These are phyloP conservation scores for Ottelia alismoides DNA, from an alignment of 106 monocot species.

Conservation along the genomic window DNA sequence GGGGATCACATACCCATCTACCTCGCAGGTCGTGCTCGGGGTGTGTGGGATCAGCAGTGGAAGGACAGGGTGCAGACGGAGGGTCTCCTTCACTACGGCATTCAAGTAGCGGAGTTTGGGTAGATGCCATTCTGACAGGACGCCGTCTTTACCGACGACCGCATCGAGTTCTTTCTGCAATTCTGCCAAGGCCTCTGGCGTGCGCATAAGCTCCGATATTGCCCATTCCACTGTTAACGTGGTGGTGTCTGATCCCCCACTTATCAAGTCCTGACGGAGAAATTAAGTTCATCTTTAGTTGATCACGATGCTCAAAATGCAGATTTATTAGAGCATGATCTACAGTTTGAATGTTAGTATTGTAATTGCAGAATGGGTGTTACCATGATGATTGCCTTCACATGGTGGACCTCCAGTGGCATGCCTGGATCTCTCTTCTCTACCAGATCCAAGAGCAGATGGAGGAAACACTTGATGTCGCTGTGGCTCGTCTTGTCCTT, in stretches of 20 bases:
- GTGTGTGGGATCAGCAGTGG: constrained; percentile 11
- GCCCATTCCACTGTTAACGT: constrained; percentile 18
- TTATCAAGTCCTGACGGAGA: constrained; percentile 19
- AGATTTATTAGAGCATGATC: not conserved
- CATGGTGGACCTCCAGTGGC: constrained; percentile 6
- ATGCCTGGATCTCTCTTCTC: not conserved
- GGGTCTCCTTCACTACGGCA: too few relatives aligned
- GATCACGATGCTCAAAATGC: not conserved
- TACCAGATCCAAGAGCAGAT: constrained; percentile 1
- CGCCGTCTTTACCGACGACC: constrained; percentile 1
- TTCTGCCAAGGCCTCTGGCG: constrained; percentile 1
- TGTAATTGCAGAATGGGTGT: too few relatives aligned
- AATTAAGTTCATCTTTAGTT: not conserved
- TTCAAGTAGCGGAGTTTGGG: constrained; percentile 13
- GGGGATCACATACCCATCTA: constrained; percentile 12
- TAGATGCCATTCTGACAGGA: constrained; percentile 11
- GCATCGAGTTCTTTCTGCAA: constrained; percentile 7
- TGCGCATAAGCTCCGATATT: constrained; percentile 8
- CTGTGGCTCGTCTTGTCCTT: too few relatives aligned
- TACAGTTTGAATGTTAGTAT: too few relatives aligned
- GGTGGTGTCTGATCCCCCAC: constrained; percentile 9
- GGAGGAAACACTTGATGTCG: too few relatives aligned
- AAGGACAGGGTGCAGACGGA: constrained; percentile 15
- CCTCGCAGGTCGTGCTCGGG: constrained; percentile 1
- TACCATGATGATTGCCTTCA: constrained; percentile 16